Base-by-base conservation (phyloP, 805 yeast genomes). In the Monosporozyma aquatica region DNA sequence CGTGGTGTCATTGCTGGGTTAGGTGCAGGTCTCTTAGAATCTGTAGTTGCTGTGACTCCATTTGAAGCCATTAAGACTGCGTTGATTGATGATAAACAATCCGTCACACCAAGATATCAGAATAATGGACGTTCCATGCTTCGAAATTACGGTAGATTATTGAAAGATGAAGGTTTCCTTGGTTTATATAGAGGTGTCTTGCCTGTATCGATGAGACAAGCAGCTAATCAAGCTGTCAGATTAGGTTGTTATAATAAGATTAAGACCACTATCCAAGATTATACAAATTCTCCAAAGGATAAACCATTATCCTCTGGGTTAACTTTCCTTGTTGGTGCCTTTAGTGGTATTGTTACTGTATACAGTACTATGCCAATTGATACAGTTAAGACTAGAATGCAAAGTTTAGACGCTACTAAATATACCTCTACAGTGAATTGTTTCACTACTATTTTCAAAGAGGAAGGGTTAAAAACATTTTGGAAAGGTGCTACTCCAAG, bases 401-500 rank as follows among this genome's bases (percentile, higher is more conserved):
- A 90, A 68, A 81, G 95, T 17, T 72, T 90, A 50, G 89, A 85
- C 27, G 84, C 95, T 6, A 72, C 73, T 40, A 64, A 72, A 55
- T 92, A 90, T 65, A 61, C 74, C 1, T 76, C 87, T 37, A 89
- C 97, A 0, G 17, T 82, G 32, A 75, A 90, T 65, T 90, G 97
- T 64, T 89, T 94, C 54, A 75, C 66, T 15, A 78, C 75, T 48
- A 80, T 92, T 40, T 82, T 83, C 62, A 80, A 69, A 56, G 82
- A 90, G 42, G 98, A 90, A 66, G 98, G 98, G 8, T 66, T 89
- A 49, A 67, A 76, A 56, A 83, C 96, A 5, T 87, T 87, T 66
- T 90, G 98, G 98, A 86, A 86, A 65, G 98, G 98, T 47, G 95
- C 97, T 27, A 92, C 97, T 2, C 97, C 98, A 37, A 75, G 98